phyloP scores from a whole-genome alignment of 441 rosid genomes.

The Aleurites moluccanus region DNA sequence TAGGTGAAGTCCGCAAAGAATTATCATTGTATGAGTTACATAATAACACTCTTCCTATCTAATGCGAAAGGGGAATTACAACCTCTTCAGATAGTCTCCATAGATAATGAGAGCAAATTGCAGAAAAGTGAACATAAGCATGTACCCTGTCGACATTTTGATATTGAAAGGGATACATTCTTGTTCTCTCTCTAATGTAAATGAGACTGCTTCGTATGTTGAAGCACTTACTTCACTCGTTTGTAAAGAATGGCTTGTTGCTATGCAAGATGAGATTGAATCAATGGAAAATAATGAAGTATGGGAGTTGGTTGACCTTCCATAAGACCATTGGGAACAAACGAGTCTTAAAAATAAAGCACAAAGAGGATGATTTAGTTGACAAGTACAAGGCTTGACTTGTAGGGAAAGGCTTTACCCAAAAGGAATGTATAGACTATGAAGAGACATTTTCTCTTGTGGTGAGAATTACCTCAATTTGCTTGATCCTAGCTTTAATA shows the following conservation, averaged over 20 bases:
- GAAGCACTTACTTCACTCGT: too few species aligned
- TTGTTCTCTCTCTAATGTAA: neutral
- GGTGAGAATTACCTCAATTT: too few species aligned
- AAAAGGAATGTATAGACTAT: too few species aligned
- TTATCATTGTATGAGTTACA: neutral
- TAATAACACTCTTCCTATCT: neutral
- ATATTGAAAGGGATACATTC: neutral
- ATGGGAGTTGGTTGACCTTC: neutral
- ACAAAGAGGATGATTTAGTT: neutral
- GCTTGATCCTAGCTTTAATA: too few species aligned
- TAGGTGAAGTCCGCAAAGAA: neutral
- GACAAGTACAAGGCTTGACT: neutral
- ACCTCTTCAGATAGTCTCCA: neutral
- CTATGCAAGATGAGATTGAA: neutral
- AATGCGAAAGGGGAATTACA: neutral
- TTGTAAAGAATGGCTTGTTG: neutral
- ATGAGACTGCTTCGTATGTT: neutral
- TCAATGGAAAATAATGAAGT: neutral
- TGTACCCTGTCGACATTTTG: neutral
- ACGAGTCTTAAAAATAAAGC: too few species aligned
- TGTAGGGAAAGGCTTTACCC: neutral
- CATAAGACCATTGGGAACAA: too few species aligned
- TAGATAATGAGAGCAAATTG: too few species aligned
- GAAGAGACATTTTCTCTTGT: neutral
- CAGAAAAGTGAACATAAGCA: too few species aligned